Percentiles rank a stretch among this genome's conserved stretches.
These are phyloP conservation scores for Starmerella cellae DNA, from an alignment of 805 yeast genomes.

Conservation along the genomic window DNA sequence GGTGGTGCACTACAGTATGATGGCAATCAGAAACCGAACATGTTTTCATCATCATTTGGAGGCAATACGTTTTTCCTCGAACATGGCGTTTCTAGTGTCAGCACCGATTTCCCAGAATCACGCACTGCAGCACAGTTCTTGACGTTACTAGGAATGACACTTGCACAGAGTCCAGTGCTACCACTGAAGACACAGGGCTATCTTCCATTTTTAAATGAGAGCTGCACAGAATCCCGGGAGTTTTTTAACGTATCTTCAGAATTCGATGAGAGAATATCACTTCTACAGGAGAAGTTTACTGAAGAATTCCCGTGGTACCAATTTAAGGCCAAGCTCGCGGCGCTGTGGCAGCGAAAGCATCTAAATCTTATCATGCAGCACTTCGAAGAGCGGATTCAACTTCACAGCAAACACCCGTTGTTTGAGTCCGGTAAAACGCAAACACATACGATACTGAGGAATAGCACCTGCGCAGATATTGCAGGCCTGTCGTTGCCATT, in stretches of 20 bases:
- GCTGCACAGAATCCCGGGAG: neutral
- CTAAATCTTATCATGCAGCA: slow-evolving; percentile 6
- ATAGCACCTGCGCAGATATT: too few relatives aligned
- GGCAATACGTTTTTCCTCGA: slow-evolving; percentile 3
- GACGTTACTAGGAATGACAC: slow-evolving; percentile 5
- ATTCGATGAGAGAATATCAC: slow-evolving; percentile 5
- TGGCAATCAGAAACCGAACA: neutral
- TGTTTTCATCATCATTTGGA: slow-evolving; percentile 1
- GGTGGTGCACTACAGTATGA: slow-evolving; percentile 2
- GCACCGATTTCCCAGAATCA: slow-evolving; percentile 1
- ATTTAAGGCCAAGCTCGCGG: slow-evolving; percentile 6
- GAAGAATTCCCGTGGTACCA: slow-evolving; percentile 18
- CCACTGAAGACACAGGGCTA: slow-evolving; percentile 7
- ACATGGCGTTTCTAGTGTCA: slow-evolving; percentile 7
- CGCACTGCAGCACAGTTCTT: slow-evolving; percentile 2
- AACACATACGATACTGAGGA: too few relatives aligned
- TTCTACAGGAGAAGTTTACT: slow-evolving; percentile 4
- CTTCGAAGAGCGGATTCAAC: slow-evolving; percentile 7
- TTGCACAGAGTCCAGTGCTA: slow-evolving; percentile 9
- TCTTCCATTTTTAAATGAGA: neutral
- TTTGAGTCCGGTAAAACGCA: too few relatives aligned
- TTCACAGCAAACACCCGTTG: slow-evolving; percentile 2
- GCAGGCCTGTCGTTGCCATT: too few relatives aligned
- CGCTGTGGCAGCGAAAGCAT: slow-evolving; percentile 5
- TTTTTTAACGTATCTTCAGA: neutral